Evolutionary conservation across 306 rosid genomes (phyloP).

Genomic region (Nissolia schottii): DNA sequence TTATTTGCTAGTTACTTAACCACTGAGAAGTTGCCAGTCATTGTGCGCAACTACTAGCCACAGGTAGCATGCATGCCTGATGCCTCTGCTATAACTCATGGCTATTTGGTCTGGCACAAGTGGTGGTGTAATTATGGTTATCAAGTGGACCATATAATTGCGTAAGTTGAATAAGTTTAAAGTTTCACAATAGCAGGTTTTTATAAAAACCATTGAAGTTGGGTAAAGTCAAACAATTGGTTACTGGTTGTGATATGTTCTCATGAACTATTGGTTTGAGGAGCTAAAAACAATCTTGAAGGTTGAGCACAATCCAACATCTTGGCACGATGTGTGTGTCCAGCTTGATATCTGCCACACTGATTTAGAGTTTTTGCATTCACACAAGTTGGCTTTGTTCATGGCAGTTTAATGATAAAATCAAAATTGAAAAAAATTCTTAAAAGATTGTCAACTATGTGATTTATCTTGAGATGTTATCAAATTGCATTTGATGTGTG

Average conservation of each 20-base stretch:
- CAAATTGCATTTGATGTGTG: slow-evolving; percentile 6
- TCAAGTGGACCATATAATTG: slow-evolving; percentile 10
- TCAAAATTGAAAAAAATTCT: background rate
- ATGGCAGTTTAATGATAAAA: background rate
- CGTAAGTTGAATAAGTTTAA: background rate
- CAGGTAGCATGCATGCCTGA: slow-evolving; percentile 30
- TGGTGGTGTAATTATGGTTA: slow-evolving; percentile 16
- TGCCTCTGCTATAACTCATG: background rate
- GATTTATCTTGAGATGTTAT: slow-evolving; percentile 9
- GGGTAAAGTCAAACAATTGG: background rate
- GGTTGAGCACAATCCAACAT: slow-evolving; percentile 12
- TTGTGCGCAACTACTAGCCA: slow-evolving; percentile 3
- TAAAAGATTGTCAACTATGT: background rate
- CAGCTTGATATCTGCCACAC: background rate
- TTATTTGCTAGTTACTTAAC: slow-evolving; percentile 12
- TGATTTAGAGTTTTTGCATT: slow-evolving; percentile 12
- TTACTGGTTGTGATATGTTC: background rate
- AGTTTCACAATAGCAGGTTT: background rate
- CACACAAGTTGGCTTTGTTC: background rate
- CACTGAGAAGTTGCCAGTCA: background rate
- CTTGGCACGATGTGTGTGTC: background rate
- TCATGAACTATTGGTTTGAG: slow-evolving; percentile 11
- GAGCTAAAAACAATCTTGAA: slow-evolving; percentile 2
- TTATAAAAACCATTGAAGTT: background rate
- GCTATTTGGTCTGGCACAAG: background rate